These are phyloP conservation scores for Boeremia exigua DNA, from an alignment of 2,329 filamentous ascomycete genomes.

Conservation along the genomic window DNA sequence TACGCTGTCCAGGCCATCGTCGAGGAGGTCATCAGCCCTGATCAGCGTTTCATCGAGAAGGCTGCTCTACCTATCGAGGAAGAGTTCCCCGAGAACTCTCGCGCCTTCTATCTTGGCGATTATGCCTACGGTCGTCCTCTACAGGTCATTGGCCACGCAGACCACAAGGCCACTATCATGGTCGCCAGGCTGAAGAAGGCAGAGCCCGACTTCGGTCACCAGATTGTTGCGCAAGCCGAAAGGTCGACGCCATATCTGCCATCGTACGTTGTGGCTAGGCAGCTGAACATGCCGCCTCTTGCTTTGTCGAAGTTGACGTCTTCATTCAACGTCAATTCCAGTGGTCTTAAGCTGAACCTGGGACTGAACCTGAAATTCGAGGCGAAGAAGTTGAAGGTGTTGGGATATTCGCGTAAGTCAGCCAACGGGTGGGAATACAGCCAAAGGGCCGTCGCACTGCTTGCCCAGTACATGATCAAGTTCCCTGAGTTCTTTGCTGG, in stretches of 20 bases:
- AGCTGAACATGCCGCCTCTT: constrained; percentile 80
- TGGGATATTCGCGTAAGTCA: constrained; percentile 91
- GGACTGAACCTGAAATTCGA: constrained; percentile 98
- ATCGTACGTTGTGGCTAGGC: constrained; percentile 85
- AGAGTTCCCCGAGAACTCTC: constrained; percentile 83
- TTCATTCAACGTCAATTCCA: constrained; percentile 84
- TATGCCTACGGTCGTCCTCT: constrained; percentile 90
- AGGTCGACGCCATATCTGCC: constrained; percentile 77
- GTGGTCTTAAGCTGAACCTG: constrained; percentile 83
- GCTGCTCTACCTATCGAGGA: constrained; percentile 86
- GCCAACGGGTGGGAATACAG: constrained; percentile 96
- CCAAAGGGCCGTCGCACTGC: constrained; percentile 76
- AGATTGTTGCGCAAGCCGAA: constrained; percentile 75
- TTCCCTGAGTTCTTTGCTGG: constrained; percentile 96
- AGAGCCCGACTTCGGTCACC: constrained; percentile 81
- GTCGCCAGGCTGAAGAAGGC: constrained; percentile 74
- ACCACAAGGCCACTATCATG: constrained; percentile 78
- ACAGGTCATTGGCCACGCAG: constrained; percentile 76
- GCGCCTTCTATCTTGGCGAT: constrained; percentile 92
- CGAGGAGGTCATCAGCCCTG: constrained; percentile 86
- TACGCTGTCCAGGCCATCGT: constrained; percentile 93
- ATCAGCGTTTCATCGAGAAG: constrained; percentile 90
- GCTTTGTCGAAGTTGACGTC: constrained; percentile 96
- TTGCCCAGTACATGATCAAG: constrained; percentile 87
- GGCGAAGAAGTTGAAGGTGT: constrained; percentile 89